Percentiles rank a stretch among this genome's conserved stretches.
These are phyloP conservation scores for Metarhizium robertsii DNA, from an alignment of 2,329 filamentous ascomycete genomes.

Conservation along the genomic window DNA sequence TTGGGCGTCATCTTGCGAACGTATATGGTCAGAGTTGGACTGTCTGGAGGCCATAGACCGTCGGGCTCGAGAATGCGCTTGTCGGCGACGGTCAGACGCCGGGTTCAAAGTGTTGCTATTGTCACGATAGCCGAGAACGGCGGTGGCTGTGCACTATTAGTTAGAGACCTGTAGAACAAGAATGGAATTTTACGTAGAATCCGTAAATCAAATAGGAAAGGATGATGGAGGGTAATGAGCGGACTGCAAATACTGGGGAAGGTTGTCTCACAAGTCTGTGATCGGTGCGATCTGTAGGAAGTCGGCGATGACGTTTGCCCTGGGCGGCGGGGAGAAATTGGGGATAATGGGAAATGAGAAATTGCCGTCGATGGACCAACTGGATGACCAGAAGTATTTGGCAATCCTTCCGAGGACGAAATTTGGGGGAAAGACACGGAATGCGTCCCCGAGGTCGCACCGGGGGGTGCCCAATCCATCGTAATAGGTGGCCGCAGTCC, in stretches of 20 bases:
- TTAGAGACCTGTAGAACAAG: not conserved
- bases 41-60: slow-evolving; percentile 15
- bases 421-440: slow-evolving; percentile 10
- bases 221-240: not conserved
- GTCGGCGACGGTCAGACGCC: slow-evolving; percentile 16
- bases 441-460: slow-evolving; percentile 12
- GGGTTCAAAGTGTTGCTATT: slow-evolving; percentile 9
- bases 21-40: slow-evolving; percentile 12
- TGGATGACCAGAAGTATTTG: slow-evolving; percentile 11
- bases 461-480: slow-evolving; percentile 7
- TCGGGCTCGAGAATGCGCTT: slow-evolving; percentile 16
- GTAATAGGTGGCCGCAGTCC: slow-evolving; percentile 1
- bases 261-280: slow-evolving; percentile 5
- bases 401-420: slow-evolving; percentile 9
- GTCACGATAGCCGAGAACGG: not conserved
- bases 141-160: not conserved
- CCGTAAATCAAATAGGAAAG: not conserved
- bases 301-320: slow-evolving; percentile 1
- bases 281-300: slow-evolving; percentile 1
- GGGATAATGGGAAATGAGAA: slow-evolving; percentile 9
- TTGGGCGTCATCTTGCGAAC: slow-evolving; percentile 13
- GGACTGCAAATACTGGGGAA: not conserved
- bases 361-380: slow-evolving; percentile 9
- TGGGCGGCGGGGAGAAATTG: slow-evolving; percentile 4
- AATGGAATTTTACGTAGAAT: not conserved